Evolutionary conservation across 306 rosid species (phyloP), one percentile per base, ranked within the genome.

Genomic region (Medicago ruthenica): DNA sequence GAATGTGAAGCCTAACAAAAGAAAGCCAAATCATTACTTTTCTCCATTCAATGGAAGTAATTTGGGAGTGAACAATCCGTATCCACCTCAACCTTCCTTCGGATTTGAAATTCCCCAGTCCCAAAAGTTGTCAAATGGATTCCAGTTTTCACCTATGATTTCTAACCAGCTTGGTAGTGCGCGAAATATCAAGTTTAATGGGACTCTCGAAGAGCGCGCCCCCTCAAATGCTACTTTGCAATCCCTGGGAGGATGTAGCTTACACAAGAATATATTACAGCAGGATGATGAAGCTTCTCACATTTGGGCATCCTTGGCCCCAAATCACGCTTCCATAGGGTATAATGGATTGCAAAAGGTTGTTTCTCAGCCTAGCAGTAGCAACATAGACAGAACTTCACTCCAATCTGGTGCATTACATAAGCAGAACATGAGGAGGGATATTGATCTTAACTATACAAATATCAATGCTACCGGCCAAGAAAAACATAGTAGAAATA

Each of bases 231-330:
- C 87, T 59, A 72, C 82, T 69, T 76, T 65, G 76, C 92, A 78
- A 65, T 75, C 68, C 39, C 78, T 78, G n/a, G 91, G 88, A 79
- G 83, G 89, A 74, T 91, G 91, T 79, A 80, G 89, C 67, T 74
- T 79, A 13, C 86, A 86, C 75, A 88, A 67, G 64, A 82, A 87
- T 60, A 85, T 82, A 83, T 73, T 87, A 40, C 88, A 73, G 44
- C 81, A 77, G 69, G 85, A 79, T 78, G 87, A 80, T 74, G 93
- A 89, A 67, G 87, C 87, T 83, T 85, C 92, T 79, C 87, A 63
- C 70, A 64, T 82, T 64, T 90, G 97, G 97, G 78, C 90, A 83
- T 67, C 92, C 67, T 44, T 71, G 87, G 61, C 79, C 36, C 67
- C 94, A 7, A 80, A 73, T 74, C 89, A 79, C 31, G 44, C 73